Evolutionary conservation across 2,329 filamentous ascomycete species (phyloP).

Genomic region (Rhinocladiella mackenziei): DNA sequence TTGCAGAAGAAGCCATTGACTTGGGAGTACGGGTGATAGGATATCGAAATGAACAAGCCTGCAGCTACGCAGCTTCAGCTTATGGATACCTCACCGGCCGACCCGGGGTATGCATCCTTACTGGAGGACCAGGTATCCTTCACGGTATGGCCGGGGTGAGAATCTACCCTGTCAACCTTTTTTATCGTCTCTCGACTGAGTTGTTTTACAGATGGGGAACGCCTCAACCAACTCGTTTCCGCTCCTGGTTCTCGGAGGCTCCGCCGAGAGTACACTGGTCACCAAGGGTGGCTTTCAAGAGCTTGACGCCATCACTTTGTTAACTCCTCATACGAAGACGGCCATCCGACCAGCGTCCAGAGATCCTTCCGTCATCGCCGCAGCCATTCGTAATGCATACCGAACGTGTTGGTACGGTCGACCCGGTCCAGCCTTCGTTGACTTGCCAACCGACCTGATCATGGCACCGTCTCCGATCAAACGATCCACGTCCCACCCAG

Average conservation of each 20-base stretch:
- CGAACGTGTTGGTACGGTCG: slow-evolving; percentile 52
- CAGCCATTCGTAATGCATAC: slow-evolving; percentile 50
- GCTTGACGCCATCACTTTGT: slow-evolving; percentile 51
- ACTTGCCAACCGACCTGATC: slow-evolving; percentile 55
- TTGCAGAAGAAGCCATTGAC: slow-evolving; percentile 55
- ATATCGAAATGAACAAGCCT: slow-evolving; percentile 58
- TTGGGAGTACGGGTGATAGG: slow-evolving; percentile 56
- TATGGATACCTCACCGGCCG: slow-evolving; percentile 57
- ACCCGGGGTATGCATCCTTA: slow-evolving; percentile 56
- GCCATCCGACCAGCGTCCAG: slow-evolving; percentile 45
- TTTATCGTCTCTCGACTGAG: no score
- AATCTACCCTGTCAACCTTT: no score
- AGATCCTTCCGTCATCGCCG: slow-evolving; percentile 42
- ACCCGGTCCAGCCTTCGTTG: slow-evolving; percentile 52
- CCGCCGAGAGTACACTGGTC: slow-evolving; percentile 49
- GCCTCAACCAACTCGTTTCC: slow-evolving; percentile 54
- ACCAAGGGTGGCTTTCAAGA: slow-evolving; percentile 57
- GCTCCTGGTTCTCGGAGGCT: slow-evolving; percentile 52
- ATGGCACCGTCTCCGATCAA: slow-evolving; percentile 34
- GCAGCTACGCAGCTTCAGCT: slow-evolving; percentile 55
- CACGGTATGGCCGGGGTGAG: slow-evolving; percentile 56
- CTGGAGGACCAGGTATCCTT: slow-evolving; percentile 56
- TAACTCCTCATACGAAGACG: slow-evolving; percentile 53
- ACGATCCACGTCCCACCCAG: slow-evolving; percentile 15
- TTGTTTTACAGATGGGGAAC: slow-evolving; percentile 42